Evolutionary conservation across 768 basidiomycete genomes (phyloP).

Genomic region (Thelephora aurantiotincta): DNA sequence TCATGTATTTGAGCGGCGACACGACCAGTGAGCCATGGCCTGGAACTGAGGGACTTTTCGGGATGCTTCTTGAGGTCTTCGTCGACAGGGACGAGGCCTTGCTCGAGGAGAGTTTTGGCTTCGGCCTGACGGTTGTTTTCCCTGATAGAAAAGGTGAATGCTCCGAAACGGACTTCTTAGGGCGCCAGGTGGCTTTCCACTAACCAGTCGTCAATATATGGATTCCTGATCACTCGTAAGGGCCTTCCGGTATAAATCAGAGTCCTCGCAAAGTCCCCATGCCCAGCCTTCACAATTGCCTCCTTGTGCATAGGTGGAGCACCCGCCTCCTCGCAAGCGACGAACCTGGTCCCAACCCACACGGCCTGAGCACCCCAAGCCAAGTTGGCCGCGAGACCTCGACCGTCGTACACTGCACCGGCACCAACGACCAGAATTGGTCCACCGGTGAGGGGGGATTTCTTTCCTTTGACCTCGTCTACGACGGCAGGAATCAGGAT

Average conservation of each 20-base stretch:
- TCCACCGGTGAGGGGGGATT: slow-evolving; percentile 66
- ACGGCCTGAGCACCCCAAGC: slow-evolving; percentile 84
- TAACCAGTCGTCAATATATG: slow-evolving; percentile 77
- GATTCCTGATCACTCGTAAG: slow-evolving; percentile 69
- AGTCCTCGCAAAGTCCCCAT: slow-evolving; percentile 74
- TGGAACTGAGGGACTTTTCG: slow-evolving; percentile 53
- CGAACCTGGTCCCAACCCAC: slow-evolving; percentile 59
- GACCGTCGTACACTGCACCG: slow-evolving; percentile 83
- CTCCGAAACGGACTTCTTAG: not conserved
- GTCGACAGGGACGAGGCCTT: slow-evolving; percentile 70
- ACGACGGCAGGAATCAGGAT: slow-evolving; percentile 88
- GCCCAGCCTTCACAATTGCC: slow-evolving; percentile 49
- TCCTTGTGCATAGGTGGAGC: slow-evolving; percentile 84
- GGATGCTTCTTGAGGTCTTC: slow-evolving; percentile 68
- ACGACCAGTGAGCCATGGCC: slow-evolving; percentile 75
- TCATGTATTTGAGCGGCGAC: slow-evolving; percentile 66
- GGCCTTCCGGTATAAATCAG: slow-evolving; percentile 85
- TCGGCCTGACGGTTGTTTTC: slow-evolving; percentile 65
- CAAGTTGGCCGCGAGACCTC: slow-evolving; percentile 76
- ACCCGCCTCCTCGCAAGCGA: slow-evolving; percentile 65
- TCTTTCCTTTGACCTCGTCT: slow-evolving; percentile 64
- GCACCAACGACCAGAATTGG: slow-evolving; percentile 85
- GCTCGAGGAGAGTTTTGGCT: slow-evolving; percentile 68
- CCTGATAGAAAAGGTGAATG: slow-evolving; percentile 23
- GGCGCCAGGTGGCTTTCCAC: no score